Conservation (phyloP, 2,329 filamentous ascomycete genomes). For the Aspergillus udagawae region DNA sequence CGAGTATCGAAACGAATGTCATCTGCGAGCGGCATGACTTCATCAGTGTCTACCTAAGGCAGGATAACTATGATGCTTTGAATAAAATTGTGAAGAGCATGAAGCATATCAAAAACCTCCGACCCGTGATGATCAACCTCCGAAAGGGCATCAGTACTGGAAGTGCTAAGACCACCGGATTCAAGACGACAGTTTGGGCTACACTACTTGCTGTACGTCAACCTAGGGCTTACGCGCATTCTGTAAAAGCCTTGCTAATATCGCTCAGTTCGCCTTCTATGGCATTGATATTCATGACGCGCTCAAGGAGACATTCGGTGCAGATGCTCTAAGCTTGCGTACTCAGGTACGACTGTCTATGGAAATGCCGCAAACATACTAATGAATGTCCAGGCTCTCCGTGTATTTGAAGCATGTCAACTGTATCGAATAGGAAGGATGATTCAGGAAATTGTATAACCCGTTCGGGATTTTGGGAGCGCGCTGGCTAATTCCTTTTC, state of each 20-base stretch:
- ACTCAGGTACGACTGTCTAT: conserved; percentile 44
- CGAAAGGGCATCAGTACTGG: conserved; percentile 68
- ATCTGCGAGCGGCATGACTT: conserved; percentile 70
- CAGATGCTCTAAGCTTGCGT: conserved; percentile 50
- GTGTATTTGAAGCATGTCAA: conserved; percentile 55
- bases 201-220: conserved; percentile 54
- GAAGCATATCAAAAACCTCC: conserved; percentile 71
- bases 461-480: too few species aligned
- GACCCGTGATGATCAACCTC: conserved; percentile 63
- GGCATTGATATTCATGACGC: conserved; percentile 65
- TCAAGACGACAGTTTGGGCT: conserved; percentile 68
- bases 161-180: conserved; percentile 49
- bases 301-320: conserved; percentile 55
- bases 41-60: conserved; percentile 61
- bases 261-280: conserved; percentile 62
- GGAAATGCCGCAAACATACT: not conserved
- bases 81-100: conserved; percentile 58
- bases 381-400: conserved; percentile 47
- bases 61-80: conserved; percentile 61
- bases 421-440: conserved; percentile 65
- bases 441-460: conserved; percentile 60
- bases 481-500: not conserved
- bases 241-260: conserved; percentile 1
- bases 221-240: not conserved
- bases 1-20: conserved; percentile 62